Conservation (phyloP, 306 rosid genomes). For the Prunus fruticosa region DNA sequence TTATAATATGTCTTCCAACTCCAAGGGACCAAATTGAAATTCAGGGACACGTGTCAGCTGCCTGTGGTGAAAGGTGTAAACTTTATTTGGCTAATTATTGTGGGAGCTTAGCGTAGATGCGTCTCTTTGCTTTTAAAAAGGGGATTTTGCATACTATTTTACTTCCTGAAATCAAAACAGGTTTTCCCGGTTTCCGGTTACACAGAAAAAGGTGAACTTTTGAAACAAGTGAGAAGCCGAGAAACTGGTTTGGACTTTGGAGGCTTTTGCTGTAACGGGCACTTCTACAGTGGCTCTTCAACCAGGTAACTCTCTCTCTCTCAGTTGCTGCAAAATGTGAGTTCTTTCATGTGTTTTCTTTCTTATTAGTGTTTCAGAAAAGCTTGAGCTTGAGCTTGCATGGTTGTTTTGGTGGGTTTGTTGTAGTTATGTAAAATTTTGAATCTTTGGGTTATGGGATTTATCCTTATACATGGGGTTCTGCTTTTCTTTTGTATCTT, state of each 20-base stretch:
- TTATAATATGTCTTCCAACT: not conserved
- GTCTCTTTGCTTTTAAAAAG: not conserved
- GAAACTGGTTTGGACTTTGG: constrained; percentile 22
- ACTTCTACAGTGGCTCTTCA: constrained; percentile 15
- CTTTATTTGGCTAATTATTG: not conserved
- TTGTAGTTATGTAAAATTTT: constrained; percentile 1
- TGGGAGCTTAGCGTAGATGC: not conserved
- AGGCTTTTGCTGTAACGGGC: constrained; percentile 26
- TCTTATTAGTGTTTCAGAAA: not conserved
- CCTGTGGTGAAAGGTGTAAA: not conserved
- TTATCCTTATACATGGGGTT: constrained; percentile 5
- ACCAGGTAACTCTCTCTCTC: constrained; percentile 11
- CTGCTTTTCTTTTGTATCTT: not conserved
- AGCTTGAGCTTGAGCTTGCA: not conserved
- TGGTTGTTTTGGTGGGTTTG: constrained; percentile 3
- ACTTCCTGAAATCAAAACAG: not conserved
- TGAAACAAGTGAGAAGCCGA: constrained; percentile 33
- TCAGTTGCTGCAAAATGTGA: constrained; percentile 2
- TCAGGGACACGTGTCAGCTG: not conserved
- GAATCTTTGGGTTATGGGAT: constrained; percentile 6
- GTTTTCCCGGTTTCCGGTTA: constrained; percentile 34
- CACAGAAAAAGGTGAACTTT: constrained; percentile 10
- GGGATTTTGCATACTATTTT: not conserved
- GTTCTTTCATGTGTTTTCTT: constrained; percentile 2
- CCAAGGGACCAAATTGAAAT: not conserved